These are phyloP conservation scores for Candida oleophila DNA, from an alignment of 805 yeast species.

Conservation along the genomic window DNA sequence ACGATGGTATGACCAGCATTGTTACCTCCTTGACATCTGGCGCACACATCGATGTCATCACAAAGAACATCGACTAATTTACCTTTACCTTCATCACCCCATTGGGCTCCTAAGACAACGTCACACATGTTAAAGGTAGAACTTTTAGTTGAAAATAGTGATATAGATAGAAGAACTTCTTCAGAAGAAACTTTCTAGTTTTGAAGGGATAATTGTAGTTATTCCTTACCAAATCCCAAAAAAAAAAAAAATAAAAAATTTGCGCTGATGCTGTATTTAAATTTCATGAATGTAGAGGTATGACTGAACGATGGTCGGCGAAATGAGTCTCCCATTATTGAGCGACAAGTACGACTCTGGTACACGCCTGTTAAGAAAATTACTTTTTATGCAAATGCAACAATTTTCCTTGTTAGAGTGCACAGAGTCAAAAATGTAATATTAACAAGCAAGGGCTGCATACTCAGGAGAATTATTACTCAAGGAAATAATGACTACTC, in stretches of 20 bases:
- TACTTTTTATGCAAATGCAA: neutral
- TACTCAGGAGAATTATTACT: too few relatives aligned
- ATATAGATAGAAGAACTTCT: neutral
- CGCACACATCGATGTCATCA: conserved; percentile 94
- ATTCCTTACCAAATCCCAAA: neutral
- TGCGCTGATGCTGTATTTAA: neutral
- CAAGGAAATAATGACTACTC: too few relatives aligned
- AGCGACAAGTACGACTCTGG: neutral
- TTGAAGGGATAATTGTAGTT: conserved; percentile 1
- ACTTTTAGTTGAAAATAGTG: neutral
- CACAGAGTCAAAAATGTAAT: neutral
- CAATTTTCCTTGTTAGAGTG: neutral
- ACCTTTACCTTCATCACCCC: conserved; percentile 99
- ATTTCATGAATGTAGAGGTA: neutral
- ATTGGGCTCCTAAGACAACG: conserved; percentile 96
- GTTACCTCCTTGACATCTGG: conserved; percentile 98
- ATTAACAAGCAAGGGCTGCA: neutral
- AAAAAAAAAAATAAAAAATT: neutral
- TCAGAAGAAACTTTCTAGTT: neutral
- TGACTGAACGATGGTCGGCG: neutral
- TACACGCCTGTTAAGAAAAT: neutral
- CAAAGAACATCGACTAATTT: conserved; percentile 93
- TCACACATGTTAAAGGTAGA: conserved; percentile 54
- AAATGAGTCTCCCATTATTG: neutral
- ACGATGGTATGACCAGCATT: conserved; percentile 99